phyloP scores from a whole-genome alignment of 2,329 filamentous ascomycete species.

The Penicillium expansum region DNA sequence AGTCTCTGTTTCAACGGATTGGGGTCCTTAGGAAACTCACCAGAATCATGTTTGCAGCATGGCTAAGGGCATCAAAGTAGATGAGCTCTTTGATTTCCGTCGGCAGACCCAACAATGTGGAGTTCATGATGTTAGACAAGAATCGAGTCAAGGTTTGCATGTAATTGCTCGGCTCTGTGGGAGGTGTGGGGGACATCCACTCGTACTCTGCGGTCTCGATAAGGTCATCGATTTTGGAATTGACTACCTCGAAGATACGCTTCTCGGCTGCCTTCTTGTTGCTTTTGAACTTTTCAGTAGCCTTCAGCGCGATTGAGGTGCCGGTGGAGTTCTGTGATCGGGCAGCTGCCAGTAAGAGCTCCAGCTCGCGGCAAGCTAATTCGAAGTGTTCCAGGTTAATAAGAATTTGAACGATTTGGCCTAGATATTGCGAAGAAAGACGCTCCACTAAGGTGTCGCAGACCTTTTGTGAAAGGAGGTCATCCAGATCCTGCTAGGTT shows the following conservation, averaged over 20 bases:
- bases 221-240: constrained; percentile 96
- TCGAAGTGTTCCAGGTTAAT: constrained; percentile 98
- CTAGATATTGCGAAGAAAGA: constrained; percentile 86
- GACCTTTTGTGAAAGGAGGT: constrained; percentile 88
- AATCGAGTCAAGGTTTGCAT: constrained; percentile 94
- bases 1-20: background rate
- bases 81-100: constrained; percentile 96
- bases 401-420: constrained; percentile 96
- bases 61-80: constrained; percentile 92
- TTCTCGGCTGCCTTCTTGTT: constrained; percentile 97
- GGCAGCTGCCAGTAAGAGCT: constrained; percentile 79
- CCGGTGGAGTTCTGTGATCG: constrained; percentile 76
- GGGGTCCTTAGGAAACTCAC: constrained; percentile 45
- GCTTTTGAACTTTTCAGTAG: constrained; percentile 79
- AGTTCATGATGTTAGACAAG: constrained; percentile 93
- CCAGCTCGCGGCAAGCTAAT: constrained; percentile 83
- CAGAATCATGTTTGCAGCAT: constrained; percentile 82
- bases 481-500: constrained; percentile 71
- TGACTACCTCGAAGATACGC: constrained; percentile 96
- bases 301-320: constrained; percentile 73
- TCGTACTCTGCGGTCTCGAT: constrained; percentile 97
- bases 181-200: constrained; percentile 65
- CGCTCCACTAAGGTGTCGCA: constrained; percentile 86
- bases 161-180: constrained; percentile 79
- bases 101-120: constrained; percentile 86